phyloP scores from a whole-genome alignment of 768 basidiomycete species.

The Boletus bicolor region DNA sequence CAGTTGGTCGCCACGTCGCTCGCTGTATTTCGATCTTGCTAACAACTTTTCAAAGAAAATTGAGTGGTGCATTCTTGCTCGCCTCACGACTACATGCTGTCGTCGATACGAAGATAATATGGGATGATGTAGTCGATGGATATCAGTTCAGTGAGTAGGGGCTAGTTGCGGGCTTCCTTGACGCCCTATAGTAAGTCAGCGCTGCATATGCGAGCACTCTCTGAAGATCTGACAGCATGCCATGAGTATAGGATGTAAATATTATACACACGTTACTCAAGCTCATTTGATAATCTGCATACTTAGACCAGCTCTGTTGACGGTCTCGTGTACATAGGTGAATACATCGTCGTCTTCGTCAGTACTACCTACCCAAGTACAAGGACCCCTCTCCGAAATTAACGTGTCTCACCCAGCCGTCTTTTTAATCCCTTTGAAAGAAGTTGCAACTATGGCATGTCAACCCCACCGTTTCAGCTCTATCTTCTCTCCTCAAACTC shows the following conservation, averaged over 20 bases:
- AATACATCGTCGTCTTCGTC: neutral
- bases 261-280: neutral
- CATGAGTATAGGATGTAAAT: neutral
- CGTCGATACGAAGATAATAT: conserved; percentile 70
- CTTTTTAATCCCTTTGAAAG: neutral
- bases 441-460: neutral
- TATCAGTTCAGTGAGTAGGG: conserved; percentile 17
- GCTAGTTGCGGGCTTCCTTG: neutral
- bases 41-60: conserved; percentile 44
- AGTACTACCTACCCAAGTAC: neutral
- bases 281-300: neutral
- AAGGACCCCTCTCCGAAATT: neutral
- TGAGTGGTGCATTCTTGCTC: conserved; percentile 79
- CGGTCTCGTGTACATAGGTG: neutral
- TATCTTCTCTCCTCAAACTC: conserved; percentile 14
- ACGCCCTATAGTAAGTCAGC: conserved; percentile 1
- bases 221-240: neutral
- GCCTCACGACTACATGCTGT: conserved; percentile 71
- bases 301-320: too few species aligned
- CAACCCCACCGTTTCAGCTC: neutral
- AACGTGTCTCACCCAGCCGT: neutral
- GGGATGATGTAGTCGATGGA: conserved; percentile 61
- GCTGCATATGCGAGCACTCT: neutral
- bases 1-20: conserved; percentile 22
- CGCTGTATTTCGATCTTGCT: neutral